Evolutionary conservation across 139 green algal species (phyloP).

Genomic region (Coelastrella sp.): DNA sequence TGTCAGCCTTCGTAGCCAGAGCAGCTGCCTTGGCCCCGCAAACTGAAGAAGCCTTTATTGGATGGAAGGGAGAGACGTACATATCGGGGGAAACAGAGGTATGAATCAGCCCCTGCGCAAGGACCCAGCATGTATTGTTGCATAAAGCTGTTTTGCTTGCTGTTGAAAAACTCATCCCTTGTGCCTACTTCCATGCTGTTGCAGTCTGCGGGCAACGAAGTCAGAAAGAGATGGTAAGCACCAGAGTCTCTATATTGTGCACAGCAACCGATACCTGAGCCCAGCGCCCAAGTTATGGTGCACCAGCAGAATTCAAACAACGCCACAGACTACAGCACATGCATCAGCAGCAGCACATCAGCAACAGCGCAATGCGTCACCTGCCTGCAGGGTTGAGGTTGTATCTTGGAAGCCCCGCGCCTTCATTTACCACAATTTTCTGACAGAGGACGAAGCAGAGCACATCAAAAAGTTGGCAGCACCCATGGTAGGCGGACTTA

Average conservation of each 20-base stretch:
- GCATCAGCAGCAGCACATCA: not conserved
- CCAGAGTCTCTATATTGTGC: not conserved
- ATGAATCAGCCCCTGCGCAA: not conserved
- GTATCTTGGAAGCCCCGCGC: slow-evolving; percentile 80
- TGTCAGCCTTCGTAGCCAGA: not conserved
- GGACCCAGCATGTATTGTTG: not conserved
- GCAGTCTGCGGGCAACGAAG: not conserved
- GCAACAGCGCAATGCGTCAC: not conserved
- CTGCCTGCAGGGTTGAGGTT: slow-evolving; percentile 69
- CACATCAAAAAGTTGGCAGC: slow-evolving; percentile 71
- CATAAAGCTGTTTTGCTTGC: no score
- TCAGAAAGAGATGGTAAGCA: slow-evolving; percentile 20
- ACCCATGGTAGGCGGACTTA: slow-evolving; percentile 33
- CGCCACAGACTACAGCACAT: not conserved
- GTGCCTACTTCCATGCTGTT: not conserved
- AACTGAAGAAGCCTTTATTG: slow-evolving; percentile 52
- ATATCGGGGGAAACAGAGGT: slow-evolving; percentile 5
- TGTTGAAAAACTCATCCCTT: no score
- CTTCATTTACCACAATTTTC: slow-evolving; percentile 88
- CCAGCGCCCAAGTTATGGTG: not conserved
- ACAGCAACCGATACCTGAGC: not conserved
- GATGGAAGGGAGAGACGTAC: slow-evolving; percentile 60
- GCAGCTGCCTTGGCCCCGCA: not conserved
- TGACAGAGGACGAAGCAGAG: slow-evolving; percentile 74
- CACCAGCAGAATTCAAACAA: not conserved